Evolutionary conservation across 2,329 filamentous ascomycete genomes (phyloP).

Genomic region (Scedosporium minutisporum): DNA sequence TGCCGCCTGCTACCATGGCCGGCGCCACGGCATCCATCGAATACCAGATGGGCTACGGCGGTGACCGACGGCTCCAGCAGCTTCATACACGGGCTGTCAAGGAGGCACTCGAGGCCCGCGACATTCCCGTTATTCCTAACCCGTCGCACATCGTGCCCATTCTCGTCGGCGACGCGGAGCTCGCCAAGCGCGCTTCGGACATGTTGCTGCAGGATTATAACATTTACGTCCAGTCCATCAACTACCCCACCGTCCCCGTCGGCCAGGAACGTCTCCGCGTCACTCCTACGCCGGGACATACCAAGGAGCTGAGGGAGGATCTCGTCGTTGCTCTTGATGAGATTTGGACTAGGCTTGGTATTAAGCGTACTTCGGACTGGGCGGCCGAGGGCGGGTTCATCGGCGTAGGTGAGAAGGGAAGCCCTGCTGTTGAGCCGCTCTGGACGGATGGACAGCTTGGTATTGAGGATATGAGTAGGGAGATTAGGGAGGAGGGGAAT

Average conservation of each 20-base stretch:
- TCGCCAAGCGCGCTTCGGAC: constrained; percentile 87
- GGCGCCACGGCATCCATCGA: constrained; percentile 86
- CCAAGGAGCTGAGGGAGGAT: constrained; percentile 68
- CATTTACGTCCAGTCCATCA: constrained; percentile 98
- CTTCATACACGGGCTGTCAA: constrained; percentile 94
- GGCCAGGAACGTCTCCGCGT: constrained; percentile 96
- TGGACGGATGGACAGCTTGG: constrained; percentile 89
- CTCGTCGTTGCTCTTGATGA: constrained; percentile 74
- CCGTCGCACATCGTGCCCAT: constrained; percentile 93
- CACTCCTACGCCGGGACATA: constrained; percentile 90
- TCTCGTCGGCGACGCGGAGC: constrained; percentile 84
- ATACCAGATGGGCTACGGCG: constrained; percentile 78
- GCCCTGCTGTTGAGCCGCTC: constrained; percentile 56
- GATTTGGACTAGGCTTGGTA: constrained; percentile 80
- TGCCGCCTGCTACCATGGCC: constrained; percentile 94
- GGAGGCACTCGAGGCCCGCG: constrained; percentile 62
- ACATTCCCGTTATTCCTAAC: constrained; percentile 96
- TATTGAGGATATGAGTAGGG: constrained; percentile 54
- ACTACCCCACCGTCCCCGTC: constrained; percentile 95
- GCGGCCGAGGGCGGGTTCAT: constrained; percentile 85
- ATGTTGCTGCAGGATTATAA: constrained; percentile 80
- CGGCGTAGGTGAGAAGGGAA: constrained; percentile 67
- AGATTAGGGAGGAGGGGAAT: constrained; percentile 42
- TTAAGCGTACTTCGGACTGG: constrained; percentile 93
- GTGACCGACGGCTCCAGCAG: constrained; percentile 86